Evolutionary conservation across 345 rosid genomes (phyloP).

Genomic region (Pseudoturritis turrita): DNA sequence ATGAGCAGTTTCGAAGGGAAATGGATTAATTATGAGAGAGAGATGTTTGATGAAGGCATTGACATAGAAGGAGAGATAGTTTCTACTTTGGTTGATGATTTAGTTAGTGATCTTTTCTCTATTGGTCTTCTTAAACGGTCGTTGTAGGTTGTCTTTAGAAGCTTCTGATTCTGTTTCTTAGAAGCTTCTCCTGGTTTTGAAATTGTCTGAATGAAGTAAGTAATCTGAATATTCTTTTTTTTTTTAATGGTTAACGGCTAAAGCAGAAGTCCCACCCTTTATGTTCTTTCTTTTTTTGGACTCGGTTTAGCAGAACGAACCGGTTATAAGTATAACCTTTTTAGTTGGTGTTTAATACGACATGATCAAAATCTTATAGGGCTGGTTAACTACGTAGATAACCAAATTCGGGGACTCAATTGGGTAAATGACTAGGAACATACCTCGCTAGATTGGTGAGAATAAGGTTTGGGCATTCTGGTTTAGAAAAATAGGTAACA

Average conservation of each 20-base stretch:
- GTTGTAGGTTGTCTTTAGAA: neutral
- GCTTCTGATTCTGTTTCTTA: neutral
- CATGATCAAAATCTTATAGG: too few relatives aligned
- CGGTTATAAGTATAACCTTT: too few relatives aligned
- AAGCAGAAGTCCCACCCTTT: neutral
- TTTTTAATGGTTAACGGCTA: neutral
- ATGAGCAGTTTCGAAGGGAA: slow-evolving; percentile 79
- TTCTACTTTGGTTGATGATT: slow-evolving; percentile 57
- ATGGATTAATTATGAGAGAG: slow-evolving; percentile 74
- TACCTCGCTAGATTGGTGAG: too few relatives aligned
- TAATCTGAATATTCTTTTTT: neutral
- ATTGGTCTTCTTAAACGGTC: neutral
- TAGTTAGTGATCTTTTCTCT: slow-evolving; percentile 44
- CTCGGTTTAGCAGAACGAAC: too few relatives aligned
- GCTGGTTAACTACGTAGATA: too few relatives aligned
- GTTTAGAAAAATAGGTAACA: too few relatives aligned
- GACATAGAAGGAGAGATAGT: slow-evolving; percentile 60
- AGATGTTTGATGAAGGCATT: slow-evolving; percentile 52
- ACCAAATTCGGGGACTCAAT: too few relatives aligned
- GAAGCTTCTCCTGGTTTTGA: neutral
- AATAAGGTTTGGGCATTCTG: too few relatives aligned
- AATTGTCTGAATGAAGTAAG: neutral
- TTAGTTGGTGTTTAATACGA: too few relatives aligned
- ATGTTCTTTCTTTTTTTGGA: neutral
- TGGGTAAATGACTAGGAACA: too few relatives aligned